Percentiles rank a stretch among this genome's conserved stretches.
Conservation (phyloP, 441 rosid species). For the Aquilaria agallochum region DNA sequence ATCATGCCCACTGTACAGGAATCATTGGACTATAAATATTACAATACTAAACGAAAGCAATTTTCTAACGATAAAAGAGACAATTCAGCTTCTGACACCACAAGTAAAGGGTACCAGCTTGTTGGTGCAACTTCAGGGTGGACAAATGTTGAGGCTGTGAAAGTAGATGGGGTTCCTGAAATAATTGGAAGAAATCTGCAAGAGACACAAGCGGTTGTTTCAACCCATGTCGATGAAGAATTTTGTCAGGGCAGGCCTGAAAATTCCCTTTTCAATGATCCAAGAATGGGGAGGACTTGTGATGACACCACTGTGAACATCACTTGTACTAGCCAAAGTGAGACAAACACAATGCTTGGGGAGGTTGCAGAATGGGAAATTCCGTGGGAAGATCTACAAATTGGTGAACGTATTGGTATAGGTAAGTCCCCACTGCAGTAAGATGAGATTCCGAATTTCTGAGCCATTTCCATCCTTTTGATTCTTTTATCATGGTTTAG, state of each 20-base stretch:
- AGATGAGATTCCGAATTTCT: neutral
- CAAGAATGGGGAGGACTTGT: conserved; percentile 17
- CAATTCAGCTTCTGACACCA: conserved; percentile 28
- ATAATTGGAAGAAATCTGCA: conserved; percentile 9
- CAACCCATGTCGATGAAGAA: conserved; percentile 31
- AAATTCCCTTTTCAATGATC: conserved; percentile 20
- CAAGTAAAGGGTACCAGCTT: conserved; percentile 27
- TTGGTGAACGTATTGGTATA: conserved; percentile 97
- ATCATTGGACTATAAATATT: conserved; percentile 15
- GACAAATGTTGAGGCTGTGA: conserved; percentile 17
- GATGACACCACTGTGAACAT: conserved; percentile 24
- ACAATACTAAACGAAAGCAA: conserved; percentile 29
- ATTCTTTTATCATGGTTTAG: conserved; percentile 1
- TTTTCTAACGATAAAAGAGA: conserved; percentile 37
- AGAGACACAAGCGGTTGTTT: conserved; percentile 17
- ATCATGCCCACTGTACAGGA: conserved; percentile 18
- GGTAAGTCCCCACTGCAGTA: conserved; percentile 44
- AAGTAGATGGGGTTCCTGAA: conserved; percentile 19
- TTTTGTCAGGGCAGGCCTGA: conserved; percentile 35
- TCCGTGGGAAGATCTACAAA: conserved; percentile 92
- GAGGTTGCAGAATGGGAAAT: conserved; percentile 94
- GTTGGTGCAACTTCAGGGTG: conserved; percentile 27
- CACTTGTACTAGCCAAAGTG: conserved; percentile 39
- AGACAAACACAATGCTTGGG: conserved; percentile 65
- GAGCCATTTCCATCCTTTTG: conserved; percentile 3